Evolutionary conservation across 2,329 filamentous ascomycete genomes (phyloP).

Genomic region (Aspergillus pseudoterreus): DNA sequence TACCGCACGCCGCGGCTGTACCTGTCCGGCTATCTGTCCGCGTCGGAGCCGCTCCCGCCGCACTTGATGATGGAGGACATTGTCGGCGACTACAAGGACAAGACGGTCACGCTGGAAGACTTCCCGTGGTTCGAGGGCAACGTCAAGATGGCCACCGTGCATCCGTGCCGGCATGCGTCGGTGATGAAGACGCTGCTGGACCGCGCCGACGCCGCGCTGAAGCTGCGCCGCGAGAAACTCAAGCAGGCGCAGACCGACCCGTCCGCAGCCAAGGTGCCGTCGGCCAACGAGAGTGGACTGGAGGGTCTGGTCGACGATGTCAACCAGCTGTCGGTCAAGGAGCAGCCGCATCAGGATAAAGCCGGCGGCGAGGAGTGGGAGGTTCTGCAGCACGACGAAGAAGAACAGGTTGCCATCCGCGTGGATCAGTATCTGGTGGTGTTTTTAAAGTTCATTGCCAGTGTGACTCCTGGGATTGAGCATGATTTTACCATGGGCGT

Average conservation of each 20-base stretch:
- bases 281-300: constrained; percentile 56
- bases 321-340: constrained; percentile 58
- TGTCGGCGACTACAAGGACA: constrained; percentile 94
- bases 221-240: constrained; percentile 80
- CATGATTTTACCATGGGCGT: constrained; percentile 97
- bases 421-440: constrained; percentile 52
- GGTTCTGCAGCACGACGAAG: constrained; percentile 51
- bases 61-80: constrained; percentile 95
- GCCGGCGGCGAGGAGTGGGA: constrained; percentile 61
- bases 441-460: constrained; percentile 68
- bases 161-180: constrained; percentile 93
- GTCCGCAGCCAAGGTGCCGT: constrained; percentile 22
- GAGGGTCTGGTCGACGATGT: constrained; percentile 84
- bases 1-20: constrained; percentile 95
- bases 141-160: constrained; percentile 94
- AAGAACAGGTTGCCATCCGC: constrained; percentile 47
- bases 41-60: constrained; percentile 76
- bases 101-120: constrained; percentile 96
- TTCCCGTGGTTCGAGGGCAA: constrained; percentile 90
- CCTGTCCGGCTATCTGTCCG: constrained; percentile 80
- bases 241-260: constrained; percentile 60
- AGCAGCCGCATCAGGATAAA: constrained; percentile 14
- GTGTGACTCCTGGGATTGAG: constrained; percentile 93
- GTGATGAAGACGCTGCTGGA: constrained; percentile 98
- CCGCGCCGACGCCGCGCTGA: constrained; percentile 87